Percentiles rank a stretch among this genome's conserved stretches.
Evolutionary conservation across 1,284 basidiomycete species (phyloP).

Genomic region (Heterobasidion parviporum): DNA sequence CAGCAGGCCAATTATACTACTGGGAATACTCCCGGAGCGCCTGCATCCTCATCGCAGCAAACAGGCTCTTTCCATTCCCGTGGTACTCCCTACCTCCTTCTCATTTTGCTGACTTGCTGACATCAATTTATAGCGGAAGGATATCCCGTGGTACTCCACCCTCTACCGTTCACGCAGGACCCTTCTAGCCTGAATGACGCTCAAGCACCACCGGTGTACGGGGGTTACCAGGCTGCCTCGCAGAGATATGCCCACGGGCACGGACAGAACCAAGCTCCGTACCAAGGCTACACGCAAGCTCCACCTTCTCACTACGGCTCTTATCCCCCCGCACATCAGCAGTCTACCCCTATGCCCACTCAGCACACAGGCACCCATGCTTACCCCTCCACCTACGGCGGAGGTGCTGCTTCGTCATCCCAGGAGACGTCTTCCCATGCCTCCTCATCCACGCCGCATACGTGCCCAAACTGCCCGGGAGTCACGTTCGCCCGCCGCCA

Average conservation of each 20-base stretch:
- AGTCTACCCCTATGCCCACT: not conserved
- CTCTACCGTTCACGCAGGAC: conserved; percentile 1
- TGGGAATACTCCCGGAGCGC: too few relatives aligned
- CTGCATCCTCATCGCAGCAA: not conserved
- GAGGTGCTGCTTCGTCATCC: not conserved
- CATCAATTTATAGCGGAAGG: not conserved
- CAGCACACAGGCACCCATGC: not conserved
- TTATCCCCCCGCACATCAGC: not conserved
- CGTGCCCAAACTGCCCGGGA: conserved; percentile 57
- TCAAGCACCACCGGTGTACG: not conserved
- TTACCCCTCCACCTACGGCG: not conserved
- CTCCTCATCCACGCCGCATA: conserved; percentile 22
- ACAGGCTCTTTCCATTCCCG: not conserved
- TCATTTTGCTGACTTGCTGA: not conserved
- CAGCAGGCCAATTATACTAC: not conserved
- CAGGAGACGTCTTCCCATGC: conserved; percentile 13
- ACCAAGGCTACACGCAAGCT: conserved; percentile 9
- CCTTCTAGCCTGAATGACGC: not conserved
- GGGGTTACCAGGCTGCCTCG: not conserved
- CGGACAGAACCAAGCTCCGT: not conserved
- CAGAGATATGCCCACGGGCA: too few relatives aligned
- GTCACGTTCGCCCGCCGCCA: conserved; percentile 71
- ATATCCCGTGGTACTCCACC: not conserved
- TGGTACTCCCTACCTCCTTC: not conserved
- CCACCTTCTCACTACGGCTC: conserved; percentile 6